Conservation (phyloP, 2,329 filamentous ascomycete species). For the Talaromyces islandicus region DNA sequence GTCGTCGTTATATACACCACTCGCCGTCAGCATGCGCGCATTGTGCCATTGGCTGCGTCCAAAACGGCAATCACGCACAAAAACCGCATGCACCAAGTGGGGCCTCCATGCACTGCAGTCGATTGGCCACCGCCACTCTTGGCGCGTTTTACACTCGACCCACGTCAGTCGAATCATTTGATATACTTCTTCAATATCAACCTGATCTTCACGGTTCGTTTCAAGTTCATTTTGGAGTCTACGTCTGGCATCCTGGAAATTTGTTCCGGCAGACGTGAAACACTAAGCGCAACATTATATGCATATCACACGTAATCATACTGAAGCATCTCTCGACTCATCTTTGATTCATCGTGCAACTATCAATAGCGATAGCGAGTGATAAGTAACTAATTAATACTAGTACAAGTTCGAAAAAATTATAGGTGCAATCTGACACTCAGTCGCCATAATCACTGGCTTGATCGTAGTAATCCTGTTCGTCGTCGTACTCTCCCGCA, state of each 20-base stretch:
- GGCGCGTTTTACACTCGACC: background rate
- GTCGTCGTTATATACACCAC: background rate
- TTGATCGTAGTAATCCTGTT: constrained; percentile 25
- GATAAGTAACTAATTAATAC: background rate
- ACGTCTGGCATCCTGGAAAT: background rate
- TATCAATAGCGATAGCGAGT: background rate
- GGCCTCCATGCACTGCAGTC: background rate
- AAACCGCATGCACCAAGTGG: constrained; percentile 9
- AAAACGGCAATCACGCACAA: constrained; percentile 11
- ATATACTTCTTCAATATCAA: background rate
- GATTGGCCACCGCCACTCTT: background rate
- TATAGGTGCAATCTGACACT: background rate
- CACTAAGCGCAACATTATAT: background rate
- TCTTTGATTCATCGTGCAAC: no score
- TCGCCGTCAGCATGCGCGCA: background rate
- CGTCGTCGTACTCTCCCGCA: constrained; percentile 31
- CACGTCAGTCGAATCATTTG: background rate
- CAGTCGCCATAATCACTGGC: background rate
- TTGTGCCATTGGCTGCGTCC: background rate
- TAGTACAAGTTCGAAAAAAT: background rate
- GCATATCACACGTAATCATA: background rate
- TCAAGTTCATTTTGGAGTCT: background rate
- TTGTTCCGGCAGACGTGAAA: background rate
- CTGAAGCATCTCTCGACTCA: background rate
- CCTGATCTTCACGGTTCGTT: background rate